phyloP scores from a whole-genome alignment of 345 rosid genomes.

The Moricandia arvensis region DNA sequence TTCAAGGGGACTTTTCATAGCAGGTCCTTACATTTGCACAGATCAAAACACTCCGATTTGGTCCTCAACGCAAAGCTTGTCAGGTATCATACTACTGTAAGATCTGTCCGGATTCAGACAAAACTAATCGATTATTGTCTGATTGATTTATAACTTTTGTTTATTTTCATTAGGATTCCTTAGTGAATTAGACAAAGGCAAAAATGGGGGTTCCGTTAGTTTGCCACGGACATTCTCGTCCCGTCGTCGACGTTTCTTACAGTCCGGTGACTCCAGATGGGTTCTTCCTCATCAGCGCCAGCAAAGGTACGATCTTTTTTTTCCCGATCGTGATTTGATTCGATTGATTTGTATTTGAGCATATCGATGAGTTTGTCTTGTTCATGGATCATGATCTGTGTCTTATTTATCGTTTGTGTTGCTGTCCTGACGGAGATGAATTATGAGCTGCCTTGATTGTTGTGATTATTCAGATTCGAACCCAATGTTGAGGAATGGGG shows the following conservation, averaged over 20 bases:
- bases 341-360: conserved; percentile 11
- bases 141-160: not conserved
- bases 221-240: conserved; percentile 88
- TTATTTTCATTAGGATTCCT: not conserved
- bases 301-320: conserved; percentile 52
- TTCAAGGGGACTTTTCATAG: conserved; percentile 16
- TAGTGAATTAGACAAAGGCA: conserved; percentile 47
- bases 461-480: conserved; percentile 61
- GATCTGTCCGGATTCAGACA: not conserved
- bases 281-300: conserved; percentile 78
- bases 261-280: conserved; percentile 86
- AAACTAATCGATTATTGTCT: not conserved
- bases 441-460: not conserved
- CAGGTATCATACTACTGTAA: not conserved
- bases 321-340: not conserved
- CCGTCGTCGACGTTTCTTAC: conserved; percentile 74
- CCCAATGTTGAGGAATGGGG: conserved; percentile 99
- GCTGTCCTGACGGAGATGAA: not conserved
- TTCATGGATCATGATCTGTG: not conserved
- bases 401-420: not conserved
- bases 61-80: conserved; percentile 1
- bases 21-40: conserved; percentile 3
- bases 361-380: not conserved
- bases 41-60: conserved; percentile 19
- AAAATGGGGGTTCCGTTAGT: conserved; percentile 66